A percentile compares a stretch with the other conserved stretches of the same genome.
Conservation (phyloP, 768 basidiomycete genomes). For the Clitopilus passeckerianus region DNA sequence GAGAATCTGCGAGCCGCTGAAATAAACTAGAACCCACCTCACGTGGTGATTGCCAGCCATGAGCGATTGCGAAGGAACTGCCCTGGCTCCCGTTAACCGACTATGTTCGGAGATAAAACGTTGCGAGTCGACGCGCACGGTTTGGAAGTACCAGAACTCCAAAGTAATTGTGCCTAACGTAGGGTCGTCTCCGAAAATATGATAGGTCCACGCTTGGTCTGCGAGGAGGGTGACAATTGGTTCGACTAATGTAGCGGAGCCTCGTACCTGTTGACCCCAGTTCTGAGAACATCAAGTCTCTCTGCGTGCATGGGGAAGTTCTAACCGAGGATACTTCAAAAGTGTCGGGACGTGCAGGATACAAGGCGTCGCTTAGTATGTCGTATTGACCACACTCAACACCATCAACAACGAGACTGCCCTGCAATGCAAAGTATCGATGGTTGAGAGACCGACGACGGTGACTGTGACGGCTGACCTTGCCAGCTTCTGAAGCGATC, state of each 20-base stretch:
- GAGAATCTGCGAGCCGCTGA: neutral
- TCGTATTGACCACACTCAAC: neutral
- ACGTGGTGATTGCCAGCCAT: neutral
- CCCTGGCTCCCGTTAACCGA: neutral
- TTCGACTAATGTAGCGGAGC: no score
- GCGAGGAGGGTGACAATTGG: neutral
- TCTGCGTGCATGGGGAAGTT: neutral
- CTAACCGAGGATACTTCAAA: neutral
- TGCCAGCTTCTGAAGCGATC: neutral
- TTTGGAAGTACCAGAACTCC: neutral
- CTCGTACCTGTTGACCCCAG: no score
- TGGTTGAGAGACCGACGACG: neutral
- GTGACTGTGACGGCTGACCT: neutral
- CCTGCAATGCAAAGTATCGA: neutral
- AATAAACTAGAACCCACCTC: neutral
- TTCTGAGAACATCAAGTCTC: neutral
- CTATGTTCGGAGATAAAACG: neutral
- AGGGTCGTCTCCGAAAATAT: neutral
- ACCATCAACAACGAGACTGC: neutral
- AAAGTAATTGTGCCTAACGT: neutral
- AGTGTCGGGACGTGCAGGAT: neutral
- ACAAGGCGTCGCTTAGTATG: neutral
- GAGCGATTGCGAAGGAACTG: neutral
- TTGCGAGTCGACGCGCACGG: neutral
- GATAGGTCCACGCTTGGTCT: neutral